phyloP scores from a whole-genome alignment of 306 rosid species.

The Geum urbanum region DNA sequence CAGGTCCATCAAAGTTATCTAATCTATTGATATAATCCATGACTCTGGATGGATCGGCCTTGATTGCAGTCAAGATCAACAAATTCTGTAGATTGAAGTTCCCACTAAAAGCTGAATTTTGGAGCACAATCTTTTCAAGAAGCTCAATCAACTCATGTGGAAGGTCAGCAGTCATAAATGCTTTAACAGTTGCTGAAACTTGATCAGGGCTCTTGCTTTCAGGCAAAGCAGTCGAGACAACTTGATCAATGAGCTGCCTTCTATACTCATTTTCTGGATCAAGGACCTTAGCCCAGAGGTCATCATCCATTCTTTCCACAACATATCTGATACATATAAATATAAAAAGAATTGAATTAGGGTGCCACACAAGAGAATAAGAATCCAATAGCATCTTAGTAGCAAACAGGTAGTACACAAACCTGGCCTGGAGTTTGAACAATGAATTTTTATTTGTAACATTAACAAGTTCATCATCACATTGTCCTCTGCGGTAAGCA shows the following conservation, averaged over 20 bases:
- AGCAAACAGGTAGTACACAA: constrained; percentile 28
- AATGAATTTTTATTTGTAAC: constrained; percentile 92
- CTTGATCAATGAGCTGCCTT: constrained; percentile 95
- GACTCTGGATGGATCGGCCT: constrained; percentile 95
- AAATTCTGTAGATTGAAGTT: constrained; percentile 95
- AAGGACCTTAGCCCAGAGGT: constrained; percentile 93
- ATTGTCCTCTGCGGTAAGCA: constrained; percentile 91
- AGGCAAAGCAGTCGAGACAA: constrained; percentile 92
- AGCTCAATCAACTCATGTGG: constrained; percentile 98
- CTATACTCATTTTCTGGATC: constrained; percentile 74
- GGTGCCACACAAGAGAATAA: neutral
- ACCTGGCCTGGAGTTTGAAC: constrained; percentile 99
- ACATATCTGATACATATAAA: constrained; percentile 68
- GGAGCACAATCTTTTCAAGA: constrained; percentile 98
- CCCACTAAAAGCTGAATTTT: constrained; percentile 99
- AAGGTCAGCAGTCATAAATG: constrained; percentile 98
- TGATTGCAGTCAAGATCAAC: constrained; percentile 88
- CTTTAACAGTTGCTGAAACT: constrained; percentile 98
- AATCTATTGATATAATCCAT: constrained; percentile 94
- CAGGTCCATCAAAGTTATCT: constrained; percentile 97
- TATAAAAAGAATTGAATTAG: constrained; percentile 10
- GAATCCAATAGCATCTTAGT: neutral
- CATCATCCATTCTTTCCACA: constrained; percentile 94
- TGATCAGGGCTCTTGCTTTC: constrained; percentile 99
- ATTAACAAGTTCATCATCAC: constrained; percentile 87